Evolutionary conservation across 179 eudicot species (phyloP), one percentile per base, ranked within the genome.

Genomic region (Silene noctiflora): DNA sequence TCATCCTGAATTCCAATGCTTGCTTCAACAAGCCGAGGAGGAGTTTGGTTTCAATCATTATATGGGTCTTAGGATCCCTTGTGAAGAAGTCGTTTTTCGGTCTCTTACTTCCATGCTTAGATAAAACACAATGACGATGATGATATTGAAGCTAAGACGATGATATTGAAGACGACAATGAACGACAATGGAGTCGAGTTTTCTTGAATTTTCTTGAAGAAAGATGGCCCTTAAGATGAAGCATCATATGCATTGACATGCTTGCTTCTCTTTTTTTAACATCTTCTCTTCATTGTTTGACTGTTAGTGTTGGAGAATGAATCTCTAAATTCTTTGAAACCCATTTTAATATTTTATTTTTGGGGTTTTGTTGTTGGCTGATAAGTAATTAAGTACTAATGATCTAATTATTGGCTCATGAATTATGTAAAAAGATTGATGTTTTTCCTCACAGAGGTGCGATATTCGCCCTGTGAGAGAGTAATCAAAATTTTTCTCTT

Each of bases 1-100:
- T 31, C 90, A 85, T 25, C 97, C 92, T 4, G 83, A 88, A 60
- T 91, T 91, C 59, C 94, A 89, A 31, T 71, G 83, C 83, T 86
- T 91, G 13, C 92, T 91, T 67, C 85, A 60, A 46, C 77, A 67
- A 11, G 90, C 94, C 1, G 97, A 88, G 51, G 97, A 91, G 42
- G 97, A 91, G 77, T 91, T 91, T 17, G 97, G 94, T 0, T 91
- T 91, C 69, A 84, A 81, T 79, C 90, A 91, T 65, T 87, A 88
- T 8, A 90, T 86, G 91, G 97, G 97, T 1, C 85, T 91, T 74
- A 91, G 94, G 0, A 85, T 91, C 62, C 97, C 97, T 29, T 91
- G 92, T 66, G 91, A 91, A 79, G 92, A 91, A 85, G 87, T 82
- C 2, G 92, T 91, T 71, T 91, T 91, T 66, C 84, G 77, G 11